A percentile compares a stretch with the other conserved stretches of the same genome.
Conservation (phyloP, 2,329 filamentous ascomycete species). For the Aspergillus tubingensis region DNA sequence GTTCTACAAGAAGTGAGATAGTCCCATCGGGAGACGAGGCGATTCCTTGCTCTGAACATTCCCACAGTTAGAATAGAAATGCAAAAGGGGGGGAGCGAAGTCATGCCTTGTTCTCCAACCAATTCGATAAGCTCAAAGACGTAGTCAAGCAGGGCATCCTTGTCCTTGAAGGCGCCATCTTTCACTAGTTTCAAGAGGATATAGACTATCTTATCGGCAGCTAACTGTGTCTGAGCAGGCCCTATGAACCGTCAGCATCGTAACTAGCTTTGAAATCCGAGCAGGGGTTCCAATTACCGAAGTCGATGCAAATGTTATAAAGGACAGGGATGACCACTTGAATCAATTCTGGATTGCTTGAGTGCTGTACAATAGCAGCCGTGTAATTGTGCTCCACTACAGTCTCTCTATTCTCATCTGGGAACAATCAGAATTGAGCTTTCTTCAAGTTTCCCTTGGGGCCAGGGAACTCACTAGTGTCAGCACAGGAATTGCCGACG, state of each 20-base stretch:
- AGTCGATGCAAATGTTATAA: constrained; percentile 50
- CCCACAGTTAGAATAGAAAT: constrained; percentile 9
- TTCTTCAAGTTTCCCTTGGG: neutral
- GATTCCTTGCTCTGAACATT: constrained; percentile 34
- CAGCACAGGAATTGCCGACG: constrained; percentile 50
- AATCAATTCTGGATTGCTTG: constrained; percentile 37
- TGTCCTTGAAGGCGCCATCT: constrained; percentile 34
- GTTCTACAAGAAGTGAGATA: constrained; percentile 37
- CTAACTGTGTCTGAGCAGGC: constrained; percentile 42
- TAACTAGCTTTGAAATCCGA: neutral
- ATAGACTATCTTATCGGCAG: constrained; percentile 39
- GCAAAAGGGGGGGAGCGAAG: neutral
- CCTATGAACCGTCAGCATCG: constrained; percentile 33
- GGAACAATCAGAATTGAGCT: constrained; percentile 14
- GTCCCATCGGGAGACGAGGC: constrained; percentile 38
- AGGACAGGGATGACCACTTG: constrained; percentile 47
- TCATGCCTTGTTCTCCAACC: constrained; percentile 42
- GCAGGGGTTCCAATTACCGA: constrained; percentile 32
- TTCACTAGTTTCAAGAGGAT: constrained; percentile 40
- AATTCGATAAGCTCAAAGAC: constrained; percentile 45
- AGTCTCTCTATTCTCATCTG: constrained; percentile 46
- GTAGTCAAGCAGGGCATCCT: constrained; percentile 37
- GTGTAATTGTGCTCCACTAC: constrained; percentile 45
- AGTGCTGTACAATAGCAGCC: constrained; percentile 38
- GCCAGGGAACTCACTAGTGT: constrained; percentile 36